Base-by-base conservation (phyloP, 1,284 basidiomycete species). In the Melampsora abietis-canadensis region DNA sequence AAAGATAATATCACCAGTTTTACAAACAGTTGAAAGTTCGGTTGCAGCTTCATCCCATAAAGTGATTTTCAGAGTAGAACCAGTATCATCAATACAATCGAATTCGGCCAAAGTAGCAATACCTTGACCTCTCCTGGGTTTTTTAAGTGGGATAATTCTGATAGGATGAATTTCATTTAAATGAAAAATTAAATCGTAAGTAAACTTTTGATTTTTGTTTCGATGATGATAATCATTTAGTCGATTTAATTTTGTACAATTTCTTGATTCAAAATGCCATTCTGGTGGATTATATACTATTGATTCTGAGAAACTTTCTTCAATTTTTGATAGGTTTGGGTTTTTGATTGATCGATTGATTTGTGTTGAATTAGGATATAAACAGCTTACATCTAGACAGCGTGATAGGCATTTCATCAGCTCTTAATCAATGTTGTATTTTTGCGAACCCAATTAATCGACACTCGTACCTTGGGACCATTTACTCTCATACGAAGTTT, bases 11-110 rank as follows among this genome's bases (percentile, higher is more conserved):
- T 74, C 70, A 34, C 70, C 70, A 15, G 47, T 5, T 8, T 48
- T 47, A 66, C 70, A 74, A 4, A 54, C 70, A 0, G 30, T 17
- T 24, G 57, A 34, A n/a, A 74, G 70, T 21, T 62, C 61, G 37
- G 57, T 51, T 12, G 70, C 70, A 17, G 59, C 70, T 7, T 74
- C 70, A 27, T 66, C 70, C 70, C 70, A 74, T 27, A 74, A 24
- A n/a, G 34, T 37, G 21, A 74, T 21, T 30, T 74, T 74, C 1
- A 74, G 17, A 1, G 34, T 30, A 0, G 70, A 66, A 46, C 64
- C 70, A 21, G 31, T 66, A 46, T 74, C 64, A 61, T 74, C 70
- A 30, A 74, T 66, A 31, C 70, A 74, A 30, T 66, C 64, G 34
- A 74, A 74, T 34, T 66, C 62, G 21, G 70, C 51, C 31, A 74